Evolutionary conservation across 306 rosid genomes (phyloP).

Genomic region (Pyrus bretschneideri): DNA sequence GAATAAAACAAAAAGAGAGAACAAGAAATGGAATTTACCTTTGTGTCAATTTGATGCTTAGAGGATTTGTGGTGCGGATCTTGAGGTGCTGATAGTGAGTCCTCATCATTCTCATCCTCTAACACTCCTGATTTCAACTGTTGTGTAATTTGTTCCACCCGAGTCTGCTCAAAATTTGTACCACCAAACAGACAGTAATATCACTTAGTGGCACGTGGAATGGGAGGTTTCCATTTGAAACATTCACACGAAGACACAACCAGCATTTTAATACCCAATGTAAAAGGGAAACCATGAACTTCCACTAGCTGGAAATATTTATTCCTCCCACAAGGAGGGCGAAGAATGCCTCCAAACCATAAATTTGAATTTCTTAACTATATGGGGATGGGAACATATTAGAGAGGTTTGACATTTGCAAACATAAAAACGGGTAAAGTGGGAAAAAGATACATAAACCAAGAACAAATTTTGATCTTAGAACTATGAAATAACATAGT

Average conservation of each 20-base stretch:
- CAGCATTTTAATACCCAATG: conserved; percentile 26
- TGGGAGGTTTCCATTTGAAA: conserved; percentile 32
- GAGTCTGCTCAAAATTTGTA: conserved; percentile 64
- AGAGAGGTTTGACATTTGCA: background rate
- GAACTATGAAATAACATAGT: background rate
- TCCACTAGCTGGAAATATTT: conserved; percentile 23
- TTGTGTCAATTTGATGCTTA: conserved; percentile 27
- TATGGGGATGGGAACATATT: background rate
- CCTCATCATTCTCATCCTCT: conserved; percentile 30
- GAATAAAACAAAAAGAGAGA: background rate
- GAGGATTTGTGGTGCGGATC: conserved; percentile 24
- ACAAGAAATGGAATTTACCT: conserved; percentile 39
- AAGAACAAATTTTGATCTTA: background rate
- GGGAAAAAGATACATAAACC: background rate
- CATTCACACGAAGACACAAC: conserved; percentile 35
- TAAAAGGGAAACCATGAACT: conserved; percentile 22
- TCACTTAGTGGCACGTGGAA: conserved; percentile 54
- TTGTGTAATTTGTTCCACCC: conserved; percentile 74
- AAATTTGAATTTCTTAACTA: background rate
- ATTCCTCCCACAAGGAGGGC: conserved; percentile 14
- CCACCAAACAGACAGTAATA: conserved; percentile 48
- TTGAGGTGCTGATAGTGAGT: conserved; percentile 25
- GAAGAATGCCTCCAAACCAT: background rate
- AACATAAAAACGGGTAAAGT: background rate
- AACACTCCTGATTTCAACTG: conserved; percentile 47